Evolutionary conservation across 177 flowering plant genomes (phyloP).

Genomic region (Tripterygium wilfordii): DNA sequence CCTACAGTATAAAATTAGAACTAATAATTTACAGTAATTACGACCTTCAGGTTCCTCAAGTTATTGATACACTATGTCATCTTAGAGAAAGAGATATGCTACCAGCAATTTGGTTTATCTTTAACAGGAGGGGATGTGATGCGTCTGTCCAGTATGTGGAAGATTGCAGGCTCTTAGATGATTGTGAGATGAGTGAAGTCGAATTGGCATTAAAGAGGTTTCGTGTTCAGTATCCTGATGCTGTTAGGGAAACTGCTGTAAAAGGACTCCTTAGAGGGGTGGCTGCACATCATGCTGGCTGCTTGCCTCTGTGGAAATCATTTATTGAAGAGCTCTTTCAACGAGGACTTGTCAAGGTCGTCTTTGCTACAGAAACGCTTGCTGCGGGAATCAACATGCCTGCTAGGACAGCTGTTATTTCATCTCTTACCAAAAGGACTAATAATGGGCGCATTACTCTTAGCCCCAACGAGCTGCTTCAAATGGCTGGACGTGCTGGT

Average conservation of each 20-base stretch:
- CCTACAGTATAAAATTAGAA: not conserved
- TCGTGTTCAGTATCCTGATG: conserved; percentile 77
- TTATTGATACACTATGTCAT: conserved; percentile 77
- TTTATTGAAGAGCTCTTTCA: conserved; percentile 88
- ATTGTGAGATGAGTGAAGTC: conserved; percentile 75
- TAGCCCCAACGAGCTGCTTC: conserved; percentile 81
- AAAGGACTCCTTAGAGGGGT: conserved; percentile 84
- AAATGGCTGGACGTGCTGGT: conserved; percentile 99
- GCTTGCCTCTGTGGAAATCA: conserved; percentile 93
- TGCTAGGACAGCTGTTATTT: conserved; percentile 87
- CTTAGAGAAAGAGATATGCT: conserved; percentile 79
- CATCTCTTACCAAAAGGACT: conserved; percentile 77
- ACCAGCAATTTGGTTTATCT: conserved; percentile 96
- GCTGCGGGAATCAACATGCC: conserved; percentile 99
- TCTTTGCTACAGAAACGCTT: conserved; percentile 96
- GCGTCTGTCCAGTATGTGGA: conserved; percentile 88
- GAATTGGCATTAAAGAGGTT: conserved; percentile 82
- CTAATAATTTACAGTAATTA: not conserved
- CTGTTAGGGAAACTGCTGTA: conserved; percentile 71
- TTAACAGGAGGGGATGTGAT: conserved; percentile 97
- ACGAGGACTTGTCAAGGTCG: conserved; percentile 82
- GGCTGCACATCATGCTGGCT: conserved; percentile 98
- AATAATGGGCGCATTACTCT: conserved; percentile 61
- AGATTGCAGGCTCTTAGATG: conserved; percentile 69
- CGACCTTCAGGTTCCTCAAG: conserved; percentile 72